Base-by-base conservation (phyloP, 257 asterid species). In the Eustoma russellianum region DNA sequence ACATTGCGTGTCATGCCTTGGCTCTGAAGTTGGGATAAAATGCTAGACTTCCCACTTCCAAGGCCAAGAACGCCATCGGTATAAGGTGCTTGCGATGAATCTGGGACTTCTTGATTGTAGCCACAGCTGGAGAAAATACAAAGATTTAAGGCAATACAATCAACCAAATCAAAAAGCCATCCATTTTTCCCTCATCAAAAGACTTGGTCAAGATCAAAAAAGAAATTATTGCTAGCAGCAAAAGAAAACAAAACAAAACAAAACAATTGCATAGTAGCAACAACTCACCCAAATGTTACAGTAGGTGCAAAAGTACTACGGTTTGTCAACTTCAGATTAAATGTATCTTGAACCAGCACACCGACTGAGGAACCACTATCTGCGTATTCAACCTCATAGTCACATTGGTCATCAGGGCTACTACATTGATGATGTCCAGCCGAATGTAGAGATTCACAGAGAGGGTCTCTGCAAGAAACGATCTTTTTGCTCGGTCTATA, bases 1-100 rank as follows among this genome's bases (percentile, higher is more conserved):
- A 91, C 83, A 48, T 87, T 85, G 50, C 74, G 69, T 40, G 73
- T 79, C 48, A 87, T 56, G 38, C 90, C 94, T 63, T 60, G 56
- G 62, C 49, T 61, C 33, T 70, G 65, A 53, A 91, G 63, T 67
- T 87, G 98, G 10, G 84, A 63, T 50, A 81, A 43, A 67, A 91
- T 68, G 77, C 94, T 87, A 17, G 94, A 74, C 56, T 83, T 79
- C 44, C 97, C 98, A 9, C 50, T 48, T 50, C 98, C 96, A 40
- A 87, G 95, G 59, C 98, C 98, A 28, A 91, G 95, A 57, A 91
- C 89, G 61, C 97, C 98, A 55, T 91, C 98, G 0, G 93, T 75
- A 60, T 18, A 83, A 53, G 92, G 86, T 46, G 73, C 66, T 66
- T 71, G 73, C 30, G 63, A 17, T 13, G 77, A 33, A 69, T 75